Base-by-base conservation (phyloP, 352 stramenopile species). In the Hyaloperonospora brassicae region DNA sequence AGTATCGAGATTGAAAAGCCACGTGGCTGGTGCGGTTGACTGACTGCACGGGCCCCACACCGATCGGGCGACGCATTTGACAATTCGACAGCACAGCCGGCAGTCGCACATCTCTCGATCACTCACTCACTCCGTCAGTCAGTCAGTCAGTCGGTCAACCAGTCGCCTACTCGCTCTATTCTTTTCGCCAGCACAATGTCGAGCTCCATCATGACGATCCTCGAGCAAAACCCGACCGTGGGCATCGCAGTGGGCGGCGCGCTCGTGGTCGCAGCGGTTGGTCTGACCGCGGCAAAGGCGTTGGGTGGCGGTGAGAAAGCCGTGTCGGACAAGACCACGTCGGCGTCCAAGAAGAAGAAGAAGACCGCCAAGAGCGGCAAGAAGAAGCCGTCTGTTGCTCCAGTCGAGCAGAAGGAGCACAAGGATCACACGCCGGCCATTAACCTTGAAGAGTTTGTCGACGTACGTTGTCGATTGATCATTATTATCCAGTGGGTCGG, bases 401-500 rank as follows among this genome's bases (percentile, higher is more conserved):
- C 61, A 38, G 11, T 13, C 23, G 43, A 23, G 35, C 7, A 23
- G 13, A 21, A 8, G 7, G 44, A 52, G 9, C 64, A 61, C 27
- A 61, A 70, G 63, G 61, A 79, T 47, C 53, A 64, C 21, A 10
- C 55, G 13, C 45, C 70, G 5, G 47, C 68, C 23, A 84, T 88
- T 47, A 84, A 88, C 63, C 70, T 88, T 22, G 73, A 82, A 38
- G 75, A 88, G 47, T 88, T 86, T 53, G 78, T 88, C 30, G 62
- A 69, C 17, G 64, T 68, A 61, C n/a, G 64, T 58, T 21, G 12
- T 14, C 24, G 17, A 17, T 17, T 17, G 17, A 17, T 17, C 17
- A 17, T 17, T 17, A 17, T 17, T 17, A 17, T 17, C 17, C 17
- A 17, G 17, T 17, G 17, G 17, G 17, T 17, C 17, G 17, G 17